Percentiles rank a stretch among this genome's conserved stretches.
These are phyloP conservation scores for Coemansia sp. DNA, from an alignment of 192 early-diverging fungal species.

Conservation along the genomic window DNA sequence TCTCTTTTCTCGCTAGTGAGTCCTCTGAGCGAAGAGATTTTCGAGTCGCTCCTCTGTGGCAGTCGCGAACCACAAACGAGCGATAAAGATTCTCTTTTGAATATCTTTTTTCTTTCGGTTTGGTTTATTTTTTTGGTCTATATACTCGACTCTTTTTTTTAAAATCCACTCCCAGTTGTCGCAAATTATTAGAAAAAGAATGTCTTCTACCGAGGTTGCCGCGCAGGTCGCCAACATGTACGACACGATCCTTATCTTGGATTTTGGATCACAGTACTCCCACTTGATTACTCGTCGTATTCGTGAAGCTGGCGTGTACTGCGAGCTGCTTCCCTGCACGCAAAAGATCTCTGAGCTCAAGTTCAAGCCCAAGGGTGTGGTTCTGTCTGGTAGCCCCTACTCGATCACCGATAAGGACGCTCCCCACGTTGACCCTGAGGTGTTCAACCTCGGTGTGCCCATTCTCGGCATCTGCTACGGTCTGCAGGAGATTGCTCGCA, in stretches of 20 bases:
- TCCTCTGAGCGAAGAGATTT: background rate
- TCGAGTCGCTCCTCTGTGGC: background rate
- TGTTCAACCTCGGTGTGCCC: conserved; percentile 88
- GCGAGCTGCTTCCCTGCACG: conserved; percentile 97
- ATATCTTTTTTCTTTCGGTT: conserved; percentile 5
- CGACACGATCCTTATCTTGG: conserved; percentile 97
- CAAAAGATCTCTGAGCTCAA: conserved; percentile 90
- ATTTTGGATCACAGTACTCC: conserved; percentile 99
- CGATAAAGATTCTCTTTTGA: background rate
- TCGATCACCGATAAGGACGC: conserved; percentile 95
- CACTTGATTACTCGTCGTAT: conserved; percentile 96
- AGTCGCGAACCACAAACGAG: background rate
- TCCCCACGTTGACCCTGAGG: conserved; percentile 90
- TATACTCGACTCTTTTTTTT: background rate
- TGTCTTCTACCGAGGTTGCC: conserved; percentile 42
- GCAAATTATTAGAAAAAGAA: conserved; percentile 18
- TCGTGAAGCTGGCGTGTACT: conserved; percentile 97
- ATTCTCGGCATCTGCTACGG: conserved; percentile 99
- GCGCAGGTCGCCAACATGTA: conserved; percentile 78
- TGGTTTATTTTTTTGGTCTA: conserved; percentile 10
- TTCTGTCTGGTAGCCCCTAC: conserved; percentile 96
- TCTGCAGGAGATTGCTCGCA: conserved; percentile 94
- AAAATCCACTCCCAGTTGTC: background rate
- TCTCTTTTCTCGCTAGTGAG: background rate
- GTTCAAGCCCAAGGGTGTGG: conserved; percentile 95